Evolutionary conservation across 2,329 filamentous ascomycete species (phyloP).

Genomic region (Blastomyces parvus): DNA sequence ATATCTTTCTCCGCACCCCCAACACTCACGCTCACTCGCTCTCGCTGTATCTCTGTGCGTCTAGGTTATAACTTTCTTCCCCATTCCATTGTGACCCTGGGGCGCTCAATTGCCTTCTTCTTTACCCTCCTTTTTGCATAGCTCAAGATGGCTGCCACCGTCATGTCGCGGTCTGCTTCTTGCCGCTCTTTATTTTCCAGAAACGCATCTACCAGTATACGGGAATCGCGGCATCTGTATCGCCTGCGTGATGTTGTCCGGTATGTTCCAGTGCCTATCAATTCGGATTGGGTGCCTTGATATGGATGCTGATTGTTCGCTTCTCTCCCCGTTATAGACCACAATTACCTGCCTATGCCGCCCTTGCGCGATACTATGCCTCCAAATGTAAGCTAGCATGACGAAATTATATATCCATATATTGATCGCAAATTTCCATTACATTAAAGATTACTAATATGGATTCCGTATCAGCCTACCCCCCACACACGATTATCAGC

Average conservation of each 20-base stretch:
- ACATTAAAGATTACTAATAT: background rate
- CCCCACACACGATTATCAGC: constrained; percentile 86
- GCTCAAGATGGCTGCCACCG: constrained; percentile 47
- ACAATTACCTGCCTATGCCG: constrained; percentile 46
- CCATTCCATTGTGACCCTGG: background rate
- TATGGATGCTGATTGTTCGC: constrained; percentile 4
- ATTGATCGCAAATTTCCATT: constrained; percentile 9
- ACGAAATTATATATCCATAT: constrained; percentile 7
- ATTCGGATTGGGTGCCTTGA: constrained; percentile 2
- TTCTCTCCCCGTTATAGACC: constrained; percentile 20
- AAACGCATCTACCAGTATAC: constrained; percentile 34
- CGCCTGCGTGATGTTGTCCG: constrained; percentile 35
- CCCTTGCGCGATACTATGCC: constrained; percentile 58
- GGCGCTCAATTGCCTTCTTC: constrained; percentile 6
- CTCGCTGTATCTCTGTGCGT: background rate
- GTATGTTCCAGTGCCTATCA: constrained; percentile 22
- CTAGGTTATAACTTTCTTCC: background rate
- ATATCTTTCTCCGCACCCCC: background rate
- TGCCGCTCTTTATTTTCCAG: constrained; percentile 36
- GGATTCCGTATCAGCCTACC: constrained; percentile 58
- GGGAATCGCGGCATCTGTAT: constrained; percentile 37
- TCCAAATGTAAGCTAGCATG: constrained; percentile 50
- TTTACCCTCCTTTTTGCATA: background rate
- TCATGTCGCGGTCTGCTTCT: constrained; percentile 38
- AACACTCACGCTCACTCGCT: background rate